phyloP scores from a whole-genome alignment of 2,329 filamentous ascomycete species.

The Mycosphaerelloides madeirae region DNA sequence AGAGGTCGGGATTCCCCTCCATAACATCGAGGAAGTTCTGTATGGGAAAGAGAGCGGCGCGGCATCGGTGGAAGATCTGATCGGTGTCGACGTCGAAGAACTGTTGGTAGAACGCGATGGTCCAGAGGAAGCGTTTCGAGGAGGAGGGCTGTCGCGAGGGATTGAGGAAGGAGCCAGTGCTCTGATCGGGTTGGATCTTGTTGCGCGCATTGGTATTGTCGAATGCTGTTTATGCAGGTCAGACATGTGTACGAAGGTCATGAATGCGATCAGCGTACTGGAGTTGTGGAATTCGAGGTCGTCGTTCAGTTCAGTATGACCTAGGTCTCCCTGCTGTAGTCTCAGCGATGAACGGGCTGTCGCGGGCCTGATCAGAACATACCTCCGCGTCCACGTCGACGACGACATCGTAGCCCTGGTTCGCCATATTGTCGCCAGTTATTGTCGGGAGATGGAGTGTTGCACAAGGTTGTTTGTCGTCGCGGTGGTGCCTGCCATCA shows the following conservation, averaged over 20 bases:
- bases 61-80: constrained; percentile 81
- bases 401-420: constrained; percentile 87
- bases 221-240: constrained; percentile 22
- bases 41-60: constrained; percentile 81
- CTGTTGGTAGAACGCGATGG: constrained; percentile 87
- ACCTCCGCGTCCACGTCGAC: constrained; percentile 97
- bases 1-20: constrained; percentile 93
- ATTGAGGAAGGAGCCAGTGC: constrained; percentile 32
- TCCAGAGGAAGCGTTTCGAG: constrained; percentile 84
- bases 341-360: background rate
- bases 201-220: constrained; percentile 40
- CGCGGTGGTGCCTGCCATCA: too few species aligned
- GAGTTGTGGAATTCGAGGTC: constrained; percentile 99
- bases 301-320: constrained; percentile 95
- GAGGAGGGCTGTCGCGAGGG: constrained; percentile 21
- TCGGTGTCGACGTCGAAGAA: constrained; percentile 98
- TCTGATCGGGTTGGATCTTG: constrained; percentile 43
- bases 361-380: constrained; percentile 23
- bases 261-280: constrained; percentile 44
- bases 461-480: too few species aligned
- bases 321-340: constrained; percentile 74
- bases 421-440: constrained; percentile 35
- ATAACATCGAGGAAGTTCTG: constrained; percentile 95
- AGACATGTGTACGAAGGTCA: background rate
- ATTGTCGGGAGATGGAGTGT: too few species aligned